phyloP scores from a whole-genome alignment of 495 filamentous ascomycete genomes.

The Talaromyces ruber region DNA sequence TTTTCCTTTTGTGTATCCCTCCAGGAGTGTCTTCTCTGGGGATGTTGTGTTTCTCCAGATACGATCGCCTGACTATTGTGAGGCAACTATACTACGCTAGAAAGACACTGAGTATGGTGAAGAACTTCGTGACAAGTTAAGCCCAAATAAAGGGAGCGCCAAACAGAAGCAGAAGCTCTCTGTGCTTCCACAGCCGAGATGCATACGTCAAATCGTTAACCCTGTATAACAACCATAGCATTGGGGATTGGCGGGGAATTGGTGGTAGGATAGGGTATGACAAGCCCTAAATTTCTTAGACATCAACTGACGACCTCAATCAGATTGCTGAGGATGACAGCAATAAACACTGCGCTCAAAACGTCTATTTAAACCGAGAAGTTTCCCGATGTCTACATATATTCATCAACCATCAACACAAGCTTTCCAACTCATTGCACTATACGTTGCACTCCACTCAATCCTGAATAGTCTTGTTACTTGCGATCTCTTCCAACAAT shows the following conservation, averaged over 20 bases:
- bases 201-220: neutral
- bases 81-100: neutral
- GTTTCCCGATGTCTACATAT: neutral
- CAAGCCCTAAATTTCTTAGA: neutral
- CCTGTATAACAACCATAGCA: neutral
- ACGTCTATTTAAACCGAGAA: neutral
- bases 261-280: neutral
- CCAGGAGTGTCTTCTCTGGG: neutral
- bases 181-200: neutral
- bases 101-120: neutral
- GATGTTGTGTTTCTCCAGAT: neutral
- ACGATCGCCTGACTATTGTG: neutral
- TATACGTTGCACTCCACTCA: neutral
- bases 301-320: neutral
- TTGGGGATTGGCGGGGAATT: neutral
- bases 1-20: neutral
- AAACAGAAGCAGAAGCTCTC: neutral
- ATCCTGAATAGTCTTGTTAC: neutral
- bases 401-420: neutral
- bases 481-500: neutral
- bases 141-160: neutral
- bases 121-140: neutral
- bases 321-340: neutral
- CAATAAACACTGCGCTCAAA: neutral
- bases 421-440: neutral